Evolutionary conservation across 306 rosid genomes (phyloP), one percentile per base, ranked within the genome.

Genomic region (Vigna radiata): DNA sequence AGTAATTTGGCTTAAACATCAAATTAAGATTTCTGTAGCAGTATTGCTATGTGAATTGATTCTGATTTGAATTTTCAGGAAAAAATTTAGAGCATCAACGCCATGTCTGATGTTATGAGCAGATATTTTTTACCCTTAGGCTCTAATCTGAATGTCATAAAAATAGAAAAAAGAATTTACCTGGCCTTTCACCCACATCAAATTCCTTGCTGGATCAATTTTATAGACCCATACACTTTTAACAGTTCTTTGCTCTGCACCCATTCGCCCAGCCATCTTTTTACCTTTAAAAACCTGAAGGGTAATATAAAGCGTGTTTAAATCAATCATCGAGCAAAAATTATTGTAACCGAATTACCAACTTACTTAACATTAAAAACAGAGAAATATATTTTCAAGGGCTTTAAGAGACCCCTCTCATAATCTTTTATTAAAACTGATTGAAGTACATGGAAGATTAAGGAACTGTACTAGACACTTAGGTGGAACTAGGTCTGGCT

Each of bases 201-300:
- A 83, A 84, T 91, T 92, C 86, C 99, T 90, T 13, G 93, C 96
- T 1, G 99, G 99, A 36, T 91, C 97, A 13, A 96, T 89, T 89
- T 91, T 96, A 88, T 92, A 92, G 77, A 95, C 80, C 98, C 97
- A 96, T 47, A 96, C 97, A 80, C 89, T 95, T 85, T 96, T 83
- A 46, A 92, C 99, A 2, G 99, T 96, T 86, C 88, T 86, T 84
- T 92, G 98, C 71, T 91, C 59, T 23, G 83, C 98, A 70, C 99
- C 98, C 98, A 96, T 96, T 36, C 98, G 96, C 70, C 99, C 99
- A 62, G 99, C 69, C 98, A 96, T 92, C 84, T 92, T 92, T 78
- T 31, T 87, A 78, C 87, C 90, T 88, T 89, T 91, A 67, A 92
- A 87, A 14, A 96, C 97, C 97, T 92, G 87, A 77, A 29, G 75